A percentile compares a stretch with the other conserved stretches of the same genome.
phyloP scores from a whole-genome alignment of 2,329 filamentous ascomycete species.

The Diplodia corticola region DNA sequence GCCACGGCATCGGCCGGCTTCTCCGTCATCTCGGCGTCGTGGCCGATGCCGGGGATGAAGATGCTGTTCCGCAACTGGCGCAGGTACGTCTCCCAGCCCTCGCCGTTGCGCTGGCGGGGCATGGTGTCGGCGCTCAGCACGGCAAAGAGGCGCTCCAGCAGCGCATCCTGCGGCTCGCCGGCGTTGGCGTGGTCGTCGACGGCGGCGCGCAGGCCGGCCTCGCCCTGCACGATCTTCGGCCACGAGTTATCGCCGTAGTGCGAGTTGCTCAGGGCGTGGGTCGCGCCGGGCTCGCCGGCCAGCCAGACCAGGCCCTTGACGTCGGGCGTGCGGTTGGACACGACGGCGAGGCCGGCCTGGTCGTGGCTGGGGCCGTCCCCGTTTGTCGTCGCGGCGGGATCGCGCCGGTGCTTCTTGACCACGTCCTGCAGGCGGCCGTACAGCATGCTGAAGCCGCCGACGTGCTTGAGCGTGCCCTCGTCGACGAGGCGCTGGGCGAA shows the following conservation, averaged over 20 bases:
- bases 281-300: conserved; percentile 50
- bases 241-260: conserved; percentile 60
- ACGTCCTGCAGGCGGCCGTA: conserved; percentile 57
- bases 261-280: conserved; percentile 62
- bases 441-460: conserved; percentile 64
- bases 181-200: conserved; percentile 48
- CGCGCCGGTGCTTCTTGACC: conserved; percentile 22
- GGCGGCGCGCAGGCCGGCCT: conserved; percentile 52
- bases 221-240: conserved; percentile 62
- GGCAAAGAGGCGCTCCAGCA: conserved; percentile 54
- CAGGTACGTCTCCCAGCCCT: conserved; percentile 57
- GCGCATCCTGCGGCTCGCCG: conserved; percentile 46
- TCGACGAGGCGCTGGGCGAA: conserved; percentile 58
- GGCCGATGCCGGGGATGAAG: conserved; percentile 59
- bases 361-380: neutral
- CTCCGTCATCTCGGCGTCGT: conserved; percentile 42
- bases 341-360: conserved; percentile 51
- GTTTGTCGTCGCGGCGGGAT: neutral
- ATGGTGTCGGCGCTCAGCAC: conserved; percentile 58
- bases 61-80: conserved; percentile 60
- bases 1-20: conserved; percentile 46
- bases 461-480: conserved; percentile 55
- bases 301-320: conserved; percentile 55
- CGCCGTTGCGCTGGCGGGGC: conserved; percentile 50
- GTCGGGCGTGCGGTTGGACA: conserved; percentile 62